Conservation (phyloP, 1,284 basidiomycete genomes). For the Trametes versicolor region DNA sequence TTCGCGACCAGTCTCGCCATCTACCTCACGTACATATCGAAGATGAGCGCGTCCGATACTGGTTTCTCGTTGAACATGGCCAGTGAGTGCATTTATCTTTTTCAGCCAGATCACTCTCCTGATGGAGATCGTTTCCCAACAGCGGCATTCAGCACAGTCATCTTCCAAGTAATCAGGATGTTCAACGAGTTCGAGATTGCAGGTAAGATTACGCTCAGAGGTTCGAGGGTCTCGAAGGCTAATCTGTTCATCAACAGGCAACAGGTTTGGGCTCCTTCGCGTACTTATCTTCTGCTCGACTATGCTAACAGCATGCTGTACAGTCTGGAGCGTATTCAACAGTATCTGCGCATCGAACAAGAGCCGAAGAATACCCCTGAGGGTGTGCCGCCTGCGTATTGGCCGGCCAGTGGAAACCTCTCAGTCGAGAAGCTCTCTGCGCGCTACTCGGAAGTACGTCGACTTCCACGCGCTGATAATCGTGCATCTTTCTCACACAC, state of each 20-base stretch:
- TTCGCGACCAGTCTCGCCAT: conserved; percentile 61
- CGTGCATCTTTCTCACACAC: conserved; percentile 43
- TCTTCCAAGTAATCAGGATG: conserved; percentile 62
- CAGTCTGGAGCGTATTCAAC: conserved; percentile 80
- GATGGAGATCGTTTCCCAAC: background rate
- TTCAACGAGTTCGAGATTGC: conserved; percentile 68
- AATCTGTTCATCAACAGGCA: conserved; percentile 44
- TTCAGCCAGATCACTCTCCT: background rate
- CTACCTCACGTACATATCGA: conserved; percentile 58
- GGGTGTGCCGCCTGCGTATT: conserved; percentile 69
- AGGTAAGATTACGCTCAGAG: conserved; percentile 43
- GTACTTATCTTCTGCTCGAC: conserved; percentile 4
- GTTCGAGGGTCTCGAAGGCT: conserved; percentile 3
- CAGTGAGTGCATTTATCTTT: conserved; percentile 39
- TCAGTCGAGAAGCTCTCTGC: conserved; percentile 67
- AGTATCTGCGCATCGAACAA: conserved; percentile 78
- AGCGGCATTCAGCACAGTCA: conserved; percentile 65
- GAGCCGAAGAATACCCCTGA: conserved; percentile 61
- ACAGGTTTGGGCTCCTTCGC: conserved; percentile 50
- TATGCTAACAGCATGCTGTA: background rate
- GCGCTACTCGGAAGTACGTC: conserved; percentile 57
- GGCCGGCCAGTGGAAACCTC: conserved; percentile 78
- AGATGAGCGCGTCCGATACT: conserved; percentile 53
- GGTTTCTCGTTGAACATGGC: conserved; percentile 61
- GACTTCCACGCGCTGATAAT: too few relatives aligned